These are phyloP conservation scores for Colletotrichum phormii DNA, from an alignment of 2,329 filamentous ascomycete species.

Conservation along the genomic window DNA sequence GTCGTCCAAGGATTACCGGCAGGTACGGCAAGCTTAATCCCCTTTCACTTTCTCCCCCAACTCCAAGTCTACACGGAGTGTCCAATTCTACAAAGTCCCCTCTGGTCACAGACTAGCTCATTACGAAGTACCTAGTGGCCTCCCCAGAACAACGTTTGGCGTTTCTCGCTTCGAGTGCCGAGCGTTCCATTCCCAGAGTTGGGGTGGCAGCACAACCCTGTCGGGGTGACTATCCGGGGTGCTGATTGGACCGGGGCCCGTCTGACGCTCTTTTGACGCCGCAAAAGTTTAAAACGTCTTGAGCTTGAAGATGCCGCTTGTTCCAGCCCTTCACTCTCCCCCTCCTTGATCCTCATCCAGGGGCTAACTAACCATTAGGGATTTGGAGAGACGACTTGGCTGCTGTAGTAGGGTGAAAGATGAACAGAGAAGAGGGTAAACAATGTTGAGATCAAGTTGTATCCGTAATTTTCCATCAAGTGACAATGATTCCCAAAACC, in stretches of 20 bases:
- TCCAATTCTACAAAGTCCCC: too few species aligned
- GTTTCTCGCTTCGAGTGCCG: slow-evolving; percentile 16
- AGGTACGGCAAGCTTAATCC: neutral
- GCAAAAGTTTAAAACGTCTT: slow-evolving; percentile 32
- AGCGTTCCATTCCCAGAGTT: neutral
- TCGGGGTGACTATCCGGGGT: neutral
- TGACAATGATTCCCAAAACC: too few species aligned
- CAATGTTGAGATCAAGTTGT: too few species aligned
- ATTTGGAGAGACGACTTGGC: neutral
- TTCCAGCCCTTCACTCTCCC: neutral
- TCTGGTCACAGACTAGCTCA: too few species aligned
- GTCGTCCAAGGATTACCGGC: neutral
- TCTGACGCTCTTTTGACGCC: neutral
- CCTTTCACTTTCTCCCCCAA: too few species aligned
- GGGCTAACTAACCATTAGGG: too few species aligned
- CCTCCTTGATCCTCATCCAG: neutral
- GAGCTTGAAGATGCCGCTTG: slow-evolving; percentile 14
- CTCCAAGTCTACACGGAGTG: neutral
- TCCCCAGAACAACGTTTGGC: neutral
- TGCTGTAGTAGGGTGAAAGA: too few species aligned
- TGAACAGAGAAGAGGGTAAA: too few species aligned
- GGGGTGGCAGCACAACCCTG: neutral
- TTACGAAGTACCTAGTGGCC: neutral
- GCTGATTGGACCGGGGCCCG: neutral
- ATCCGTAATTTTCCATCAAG: too few species aligned